Evolutionary conservation across 768 basidiomycete genomes (phyloP).

Genomic region (Mycena haematopus): DNA sequence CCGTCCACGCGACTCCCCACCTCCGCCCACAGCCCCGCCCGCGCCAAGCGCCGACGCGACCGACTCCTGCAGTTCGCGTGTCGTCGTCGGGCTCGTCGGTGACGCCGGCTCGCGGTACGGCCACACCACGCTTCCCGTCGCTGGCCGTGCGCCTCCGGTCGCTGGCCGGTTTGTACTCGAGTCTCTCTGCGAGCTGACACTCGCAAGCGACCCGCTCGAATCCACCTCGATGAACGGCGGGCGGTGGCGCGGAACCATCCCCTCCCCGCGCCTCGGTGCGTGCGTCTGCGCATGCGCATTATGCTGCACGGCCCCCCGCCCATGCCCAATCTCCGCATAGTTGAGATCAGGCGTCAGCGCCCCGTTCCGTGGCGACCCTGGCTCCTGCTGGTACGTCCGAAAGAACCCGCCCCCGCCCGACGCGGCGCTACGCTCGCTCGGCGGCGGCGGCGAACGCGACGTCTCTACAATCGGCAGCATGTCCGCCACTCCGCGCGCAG

Average conservation of each 20-base stretch:
- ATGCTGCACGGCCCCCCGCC: conserved; percentile 52
- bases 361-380: conserved; percentile 51
- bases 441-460: conserved; percentile 61
- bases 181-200: background rate
- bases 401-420: conserved; percentile 67
- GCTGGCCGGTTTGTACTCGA: background rate
- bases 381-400: conserved; percentile 55
- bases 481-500: conserved; percentile 46
- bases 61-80: conserved; percentile 50
- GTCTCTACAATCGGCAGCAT: conserved; percentile 68
- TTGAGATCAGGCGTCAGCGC: conserved; percentile 75
- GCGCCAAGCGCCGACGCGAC: conserved; percentile 37
- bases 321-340: conserved; percentile 80
- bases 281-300: conserved; percentile 20
- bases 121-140: conserved; percentile 42
- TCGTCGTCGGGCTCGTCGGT: conserved; percentile 38
- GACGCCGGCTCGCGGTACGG: conserved; percentile 51
- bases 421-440: conserved; percentile 63
- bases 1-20: conserved; percentile 54
- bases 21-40: conserved; percentile 55
- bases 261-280: conserved; percentile 33
- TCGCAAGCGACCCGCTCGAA: conserved; percentile 12
- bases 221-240: conserved; percentile 27
- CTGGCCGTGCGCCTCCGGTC: conserved; percentile 1
- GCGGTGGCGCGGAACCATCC: conserved; percentile 16